Percentiles rank a stretch among this genome's conserved stretches.
Evolutionary conservation across 1,284 basidiomycete species (phyloP).

Genomic region (Rhodotorula glutinis): DNA sequence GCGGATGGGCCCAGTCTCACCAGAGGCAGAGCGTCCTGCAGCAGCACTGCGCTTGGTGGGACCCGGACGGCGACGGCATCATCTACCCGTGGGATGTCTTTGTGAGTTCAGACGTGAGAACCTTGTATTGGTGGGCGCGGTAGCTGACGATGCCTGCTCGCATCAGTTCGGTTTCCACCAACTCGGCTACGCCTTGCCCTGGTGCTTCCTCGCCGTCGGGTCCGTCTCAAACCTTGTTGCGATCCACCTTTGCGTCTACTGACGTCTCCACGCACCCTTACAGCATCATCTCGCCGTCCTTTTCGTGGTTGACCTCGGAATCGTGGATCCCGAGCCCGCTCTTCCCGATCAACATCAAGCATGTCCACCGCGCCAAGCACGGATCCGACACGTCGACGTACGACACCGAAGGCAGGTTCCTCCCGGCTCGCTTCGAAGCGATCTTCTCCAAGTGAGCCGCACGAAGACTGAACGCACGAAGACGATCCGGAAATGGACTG

Average conservation of each 20-base stretch:
- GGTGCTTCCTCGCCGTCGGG: conserved; percentile 43
- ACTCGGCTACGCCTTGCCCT: conserved; percentile 42
- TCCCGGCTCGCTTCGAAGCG: conserved; percentile 39
- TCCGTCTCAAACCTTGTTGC: not conserved
- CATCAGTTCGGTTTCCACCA: conserved; percentile 40
- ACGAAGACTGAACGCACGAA: too few species aligned
- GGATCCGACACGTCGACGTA: conserved; percentile 47
- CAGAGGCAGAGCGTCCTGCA: conserved; percentile 35
- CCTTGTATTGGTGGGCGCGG: not conserved
- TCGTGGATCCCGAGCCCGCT: conserved; percentile 43
- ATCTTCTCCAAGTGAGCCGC: conserved; percentile 34
- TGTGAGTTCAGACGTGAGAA: not conserved
- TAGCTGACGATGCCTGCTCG: not conserved
- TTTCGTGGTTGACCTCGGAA: conserved; percentile 23
- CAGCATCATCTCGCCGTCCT: conserved; percentile 44
- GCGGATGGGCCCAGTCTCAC: conserved; percentile 38
- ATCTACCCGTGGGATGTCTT: conserved; percentile 46
- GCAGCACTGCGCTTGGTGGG: conserved; percentile 45
- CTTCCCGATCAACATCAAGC: conserved; percentile 44
- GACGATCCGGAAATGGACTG: too few species aligned
- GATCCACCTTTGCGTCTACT: too few species aligned
- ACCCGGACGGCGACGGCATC: conserved; percentile 45
- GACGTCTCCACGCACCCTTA: not conserved
- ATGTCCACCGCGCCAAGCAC: conserved; percentile 45
- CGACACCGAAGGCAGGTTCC: conserved; percentile 42